Conservation (phyloP, 2,329 filamentous ascomycete genomes). For the Cladosporium sp. region DNA sequence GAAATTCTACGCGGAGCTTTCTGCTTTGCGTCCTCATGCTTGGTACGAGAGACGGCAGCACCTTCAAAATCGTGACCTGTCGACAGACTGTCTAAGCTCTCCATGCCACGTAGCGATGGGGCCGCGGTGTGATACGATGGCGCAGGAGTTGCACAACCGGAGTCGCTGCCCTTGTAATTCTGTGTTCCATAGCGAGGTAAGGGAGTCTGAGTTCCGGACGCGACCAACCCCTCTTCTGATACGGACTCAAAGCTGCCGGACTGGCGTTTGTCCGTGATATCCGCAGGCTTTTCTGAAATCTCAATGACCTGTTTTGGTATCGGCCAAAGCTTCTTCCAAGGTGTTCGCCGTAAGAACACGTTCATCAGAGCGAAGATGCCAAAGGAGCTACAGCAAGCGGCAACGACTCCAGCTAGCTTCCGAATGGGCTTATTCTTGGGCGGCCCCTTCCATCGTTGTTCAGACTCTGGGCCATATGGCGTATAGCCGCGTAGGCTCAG, state of each 20-base stretch:
- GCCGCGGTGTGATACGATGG: conserved; percentile 16
- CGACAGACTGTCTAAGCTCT: background rate
- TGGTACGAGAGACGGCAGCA: background rate
- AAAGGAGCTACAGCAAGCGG: conserved; percentile 31
- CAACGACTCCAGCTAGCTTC: conserved; percentile 30
- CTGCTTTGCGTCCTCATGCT: background rate
- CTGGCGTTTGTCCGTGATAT: background rate
- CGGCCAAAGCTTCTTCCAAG: conserved; percentile 25
- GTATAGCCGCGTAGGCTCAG: conserved; percentile 25
- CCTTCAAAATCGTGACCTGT: background rate
- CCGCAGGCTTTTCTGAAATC: background rate
- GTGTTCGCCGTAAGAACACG: conserved; percentile 30
- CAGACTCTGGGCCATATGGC: conserved; percentile 24
- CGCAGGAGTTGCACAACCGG: conserved; percentile 16
- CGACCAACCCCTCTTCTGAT: background rate
- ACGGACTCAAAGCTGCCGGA: background rate
- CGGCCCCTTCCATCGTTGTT: conserved; percentile 24
- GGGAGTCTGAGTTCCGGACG: conserved; percentile 17
- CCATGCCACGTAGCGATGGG: background rate
- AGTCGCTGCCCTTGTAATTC: conserved; percentile 7
- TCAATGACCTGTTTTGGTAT: background rate
- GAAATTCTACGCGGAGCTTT: background rate
- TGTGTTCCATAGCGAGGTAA: conserved; percentile 16
- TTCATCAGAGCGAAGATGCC: conserved; percentile 31
- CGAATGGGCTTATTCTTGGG: conserved; percentile 22